These are phyloP conservation scores for Hapsidospora chrysogenum DNA, from an alignment of 495 filamentous ascomycete genomes.

Conservation along the genomic window DNA sequence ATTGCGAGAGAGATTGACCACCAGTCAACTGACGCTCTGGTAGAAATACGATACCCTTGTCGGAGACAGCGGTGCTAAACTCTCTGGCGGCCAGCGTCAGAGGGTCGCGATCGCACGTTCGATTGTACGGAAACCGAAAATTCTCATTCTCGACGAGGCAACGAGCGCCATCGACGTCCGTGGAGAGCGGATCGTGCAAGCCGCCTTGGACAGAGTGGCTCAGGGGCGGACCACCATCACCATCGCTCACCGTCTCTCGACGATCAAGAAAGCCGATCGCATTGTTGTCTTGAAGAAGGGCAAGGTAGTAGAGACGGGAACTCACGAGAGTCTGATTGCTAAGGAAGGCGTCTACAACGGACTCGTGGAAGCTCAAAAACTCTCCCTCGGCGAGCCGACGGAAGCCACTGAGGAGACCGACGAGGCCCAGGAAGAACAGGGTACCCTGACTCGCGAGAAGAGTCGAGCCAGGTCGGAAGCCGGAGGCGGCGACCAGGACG, in stretches of 20 bases:
- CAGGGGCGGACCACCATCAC: slow-evolving; percentile 60
- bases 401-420: slow-evolving; percentile 5
- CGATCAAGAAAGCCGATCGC: slow-evolving; percentile 52
- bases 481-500: slow-evolving; percentile 4
- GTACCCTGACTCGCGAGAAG: slow-evolving; percentile 27
- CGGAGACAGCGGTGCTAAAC: slow-evolving; percentile 30
- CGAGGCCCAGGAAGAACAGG: slow-evolving; percentile 22
- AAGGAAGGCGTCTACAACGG: slow-evolving; percentile 31
- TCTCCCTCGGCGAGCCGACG: slow-evolving; percentile 19
- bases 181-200: slow-evolving; percentile 53
- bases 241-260: slow-evolving; percentile 57
- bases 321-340: slow-evolving; percentile 45
- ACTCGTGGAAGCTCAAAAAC: slow-evolving; percentile 35
- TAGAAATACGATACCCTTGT: slow-evolving; percentile 37
- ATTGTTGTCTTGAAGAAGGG: slow-evolving; percentile 53
- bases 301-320: slow-evolving; percentile 46
- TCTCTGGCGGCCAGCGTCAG: slow-evolving; percentile 42
- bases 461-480: slow-evolving; percentile 21
- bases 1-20: neutral
- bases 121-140: slow-evolving; percentile 54
- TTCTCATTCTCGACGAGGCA: slow-evolving; percentile 75
- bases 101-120: slow-evolving; percentile 58
- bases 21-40: neutral
- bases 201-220: slow-evolving; percentile 48
- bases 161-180: slow-evolving; percentile 62